Conservation (phyloP, 805 yeast species). For the Saturnispora sanitii region DNA sequence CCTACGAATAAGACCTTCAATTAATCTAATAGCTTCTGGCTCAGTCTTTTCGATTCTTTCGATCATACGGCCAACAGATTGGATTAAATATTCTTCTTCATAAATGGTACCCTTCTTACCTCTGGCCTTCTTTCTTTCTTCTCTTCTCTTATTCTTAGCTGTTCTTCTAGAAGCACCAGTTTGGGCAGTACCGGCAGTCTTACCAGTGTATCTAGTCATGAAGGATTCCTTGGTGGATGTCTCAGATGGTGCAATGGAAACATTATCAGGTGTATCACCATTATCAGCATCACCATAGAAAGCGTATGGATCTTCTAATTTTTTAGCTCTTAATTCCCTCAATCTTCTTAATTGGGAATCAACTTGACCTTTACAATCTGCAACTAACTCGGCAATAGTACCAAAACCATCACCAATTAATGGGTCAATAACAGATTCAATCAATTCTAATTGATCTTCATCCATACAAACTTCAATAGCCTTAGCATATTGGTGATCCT, state of each 20-base stretch:
- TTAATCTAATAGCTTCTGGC: slow-evolving; percentile 61
- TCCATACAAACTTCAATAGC: slow-evolving; percentile 60
- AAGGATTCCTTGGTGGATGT: slow-evolving; percentile 88
- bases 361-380: slow-evolving; percentile 87
- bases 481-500: slow-evolving; percentile 61
- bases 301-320: slow-evolving; percentile 73
- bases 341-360: slow-evolving; percentile 75
- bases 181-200: slow-evolving; percentile 89
- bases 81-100: slow-evolving; percentile 90
- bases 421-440: slow-evolving; percentile 56
- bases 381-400: slow-evolving; percentile 71
- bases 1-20: slow-evolving; percentile 70
- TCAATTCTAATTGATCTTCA: slow-evolving; percentile 34
- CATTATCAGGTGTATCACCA: slow-evolving; percentile 81
- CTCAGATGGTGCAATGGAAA: slow-evolving; percentile 90
- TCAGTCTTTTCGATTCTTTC: slow-evolving; percentile 71
- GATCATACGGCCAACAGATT: slow-evolving; percentile 77
- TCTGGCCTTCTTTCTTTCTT: slow-evolving; percentile 90
- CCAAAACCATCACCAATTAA: slow-evolving; percentile 85
- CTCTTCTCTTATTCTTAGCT: slow-evolving; percentile 84
- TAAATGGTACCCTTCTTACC: slow-evolving; percentile 97
- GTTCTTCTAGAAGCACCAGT: slow-evolving; percentile 94
- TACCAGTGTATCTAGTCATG: slow-evolving; percentile 93
- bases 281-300: slow-evolving; percentile 64
- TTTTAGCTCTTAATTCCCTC: slow-evolving; percentile 77